Base-by-base conservation (phyloP, 208 protist genomes). In the Strigomonas oncopelti region DNA sequence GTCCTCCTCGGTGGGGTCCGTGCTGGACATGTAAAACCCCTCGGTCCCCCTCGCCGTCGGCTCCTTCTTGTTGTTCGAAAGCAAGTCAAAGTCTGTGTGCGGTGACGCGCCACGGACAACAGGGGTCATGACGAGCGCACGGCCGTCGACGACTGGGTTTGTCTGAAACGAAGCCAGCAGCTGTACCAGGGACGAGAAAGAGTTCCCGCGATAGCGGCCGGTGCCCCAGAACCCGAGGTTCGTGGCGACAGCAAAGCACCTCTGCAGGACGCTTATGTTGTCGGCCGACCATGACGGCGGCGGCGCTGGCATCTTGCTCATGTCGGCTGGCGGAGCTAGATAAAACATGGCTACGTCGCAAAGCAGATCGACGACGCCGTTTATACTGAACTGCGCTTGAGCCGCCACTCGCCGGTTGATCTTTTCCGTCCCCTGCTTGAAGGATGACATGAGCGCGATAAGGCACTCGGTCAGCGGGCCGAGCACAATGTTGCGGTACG, bases 401-500 rank as follows among this genome's bases (percentile, higher is more conserved):
- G 70, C 69, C 52, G 71, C 71, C 13, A 78, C 56, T 4, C 77
- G 64, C 38, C 67, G 78, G 38, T 70, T 78, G 0, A 83, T 54
- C 52, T 72, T 69, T 61, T 65, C 65, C 51, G 72, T 61, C 38
- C 66, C 54, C 20, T 18, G 45, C 27, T 38, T 59, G 69, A 81
- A 85, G 27, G 46, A 24, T 9, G 51, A 53, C 32, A 63, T 75
- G 11, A 88, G 25, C 38, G 68, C 67, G 46, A 61, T 22, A 32
- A 81, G 22, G 53, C 69, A 85, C 48, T 57, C 67, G 63, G 71
- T 74, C 58, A 83, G 54, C 0, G 68, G 57, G 13, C 64, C 67
- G 20, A 82, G 72, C 36, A 85, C 74, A 65, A 81, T 71, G 28
- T 48, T 60, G 34, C 75, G 65, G 68, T 83, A 75, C 38, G 67